Percentiles rank a stretch among this genome's conserved stretches.
Conservation (phyloP, 768 basidiomycete species). For the Lactarius evosmus region DNA sequence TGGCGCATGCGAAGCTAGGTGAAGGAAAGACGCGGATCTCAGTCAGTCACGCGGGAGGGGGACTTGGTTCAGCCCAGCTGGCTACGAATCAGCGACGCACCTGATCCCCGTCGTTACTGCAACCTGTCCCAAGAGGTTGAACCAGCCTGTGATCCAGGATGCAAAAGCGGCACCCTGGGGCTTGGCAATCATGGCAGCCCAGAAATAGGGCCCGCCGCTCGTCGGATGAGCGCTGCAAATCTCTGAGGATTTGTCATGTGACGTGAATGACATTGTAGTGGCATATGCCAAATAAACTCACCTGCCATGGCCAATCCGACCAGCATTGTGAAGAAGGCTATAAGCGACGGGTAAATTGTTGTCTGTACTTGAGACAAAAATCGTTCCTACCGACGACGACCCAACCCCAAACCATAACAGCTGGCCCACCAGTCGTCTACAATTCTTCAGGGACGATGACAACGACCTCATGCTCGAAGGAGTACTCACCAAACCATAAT, state of each 20-base stretch:
- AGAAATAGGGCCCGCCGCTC: slow-evolving; percentile 73
- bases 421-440: slow-evolving; percentile 74
- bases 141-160: slow-evolving; percentile 76
- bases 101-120: slow-evolving; percentile 75
- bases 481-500: slow-evolving; percentile 59
- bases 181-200: slow-evolving; percentile 73
- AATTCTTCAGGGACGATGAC: not conserved
- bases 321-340: slow-evolving; percentile 64
- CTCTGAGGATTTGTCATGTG: slow-evolving; percentile 31
- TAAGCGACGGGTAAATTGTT: slow-evolving; percentile 3
- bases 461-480: not conserved
- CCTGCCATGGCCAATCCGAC: slow-evolving; percentile 78
- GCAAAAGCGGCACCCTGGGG: slow-evolving; percentile 58
- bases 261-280: no score
- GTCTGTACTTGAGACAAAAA: not conserved
- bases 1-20: slow-evolving; percentile 59
- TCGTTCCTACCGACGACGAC: slow-evolving; percentile 52
- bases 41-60: not conserved
- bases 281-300: slow-evolving; percentile 30
- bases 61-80: no score
- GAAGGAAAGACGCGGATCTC: not conserved
- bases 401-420: slow-evolving; percentile 77
- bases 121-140: slow-evolving; percentile 71
- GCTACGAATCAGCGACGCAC: slow-evolving; percentile 35
- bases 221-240: slow-evolving; percentile 63